A percentile compares a stretch with the other conserved stretches of the same genome.
Evolutionary conservation across 2,329 filamentous ascomycete species (phyloP).

Genomic region (Colletotrichum sansevieriae): DNA sequence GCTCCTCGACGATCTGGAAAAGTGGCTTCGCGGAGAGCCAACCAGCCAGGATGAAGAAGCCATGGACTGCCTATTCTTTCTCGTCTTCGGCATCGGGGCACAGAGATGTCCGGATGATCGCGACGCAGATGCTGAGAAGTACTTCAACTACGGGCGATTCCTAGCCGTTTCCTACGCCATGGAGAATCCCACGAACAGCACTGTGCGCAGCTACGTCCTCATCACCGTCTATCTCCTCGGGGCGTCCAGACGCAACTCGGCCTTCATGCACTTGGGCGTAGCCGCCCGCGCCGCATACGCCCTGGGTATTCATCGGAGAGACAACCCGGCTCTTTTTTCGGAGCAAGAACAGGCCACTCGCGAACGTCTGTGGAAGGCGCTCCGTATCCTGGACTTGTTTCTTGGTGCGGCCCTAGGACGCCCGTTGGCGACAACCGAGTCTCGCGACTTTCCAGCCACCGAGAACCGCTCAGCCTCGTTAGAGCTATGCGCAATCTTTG

Average conservation of each 20-base stretch:
- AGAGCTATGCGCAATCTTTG: conserved; percentile 54
- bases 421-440: conserved; percentile 50
- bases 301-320: conserved; percentile 49
- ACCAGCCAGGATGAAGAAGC: conserved; percentile 36
- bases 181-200: conserved; percentile 52
- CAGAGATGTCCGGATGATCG: conserved; percentile 49
- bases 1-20: conserved; percentile 45
- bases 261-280: conserved; percentile 54
- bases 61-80: conserved; percentile 44
- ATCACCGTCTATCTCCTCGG: conserved; percentile 54
- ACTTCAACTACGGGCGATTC: conserved; percentile 53
- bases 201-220: conserved; percentile 51
- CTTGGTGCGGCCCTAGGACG: conserved; percentile 51
- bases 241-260: conserved; percentile 52
- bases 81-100: conserved; percentile 50
- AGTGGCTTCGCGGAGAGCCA: conserved; percentile 46
- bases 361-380: conserved; percentile 51
- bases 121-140: conserved; percentile 51
- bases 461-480: conserved; percentile 47
- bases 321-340: conserved; percentile 48
- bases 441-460: conserved; percentile 42
- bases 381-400: conserved; percentile 51
- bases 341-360: conserved; percentile 44
- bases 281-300: conserved; percentile 54
- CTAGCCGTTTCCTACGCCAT: conserved; percentile 50